Base-by-base conservation (phyloP, 2,329 filamentous ascomycete species). In the Talaromyces verruculosus region DNA sequence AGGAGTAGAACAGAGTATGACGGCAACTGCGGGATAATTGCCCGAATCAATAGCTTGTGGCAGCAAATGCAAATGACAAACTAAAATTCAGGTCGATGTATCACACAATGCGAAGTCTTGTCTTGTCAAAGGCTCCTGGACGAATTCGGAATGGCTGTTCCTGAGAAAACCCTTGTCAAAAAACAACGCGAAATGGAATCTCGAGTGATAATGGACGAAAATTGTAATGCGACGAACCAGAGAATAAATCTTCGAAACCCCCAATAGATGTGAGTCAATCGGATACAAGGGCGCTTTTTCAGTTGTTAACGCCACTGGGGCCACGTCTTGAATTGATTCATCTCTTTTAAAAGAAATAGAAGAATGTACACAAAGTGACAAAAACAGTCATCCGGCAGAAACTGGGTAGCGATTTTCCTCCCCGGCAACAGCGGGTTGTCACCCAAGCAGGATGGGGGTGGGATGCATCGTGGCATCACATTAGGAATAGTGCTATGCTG, bases 311-410 rank as follows among this genome's bases (percentile, higher is more conserved):
- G 65, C 74, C 68, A 79, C 80, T 80, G 78, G 66, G 77, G 71
- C 78, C 78, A 80, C 78, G 78, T 80, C 75, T 78, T 73, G 70
- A 69, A 68, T 73, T 69, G 69, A 71, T 72, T 72, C 72, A 73
- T 57, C 39, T 69, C 67, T 70, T 64, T 33, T 47, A 47, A 15
- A 47, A 49, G 61, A 22, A n/a, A 41, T 47, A 33, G 33, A 58
- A 61, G 25, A 60, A 41, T 55, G 39, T 57, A 57, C 53, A 57
- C 33, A 57, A 15, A 57, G n/a, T 57, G 33, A 61, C 41, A 55
- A 63, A 60, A 61, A 41, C 43, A 47, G 39, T 22, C 39, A 41
- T 51, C 45, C 25, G 49, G 59, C 41, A 49, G 53, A 47, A 59
- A 58, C 60, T 59, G 55, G 33, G 33, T 58, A 47, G 64, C 49